Conservation (phyloP, 768 basidiomycete species). For the Infundibulicybe gibba region DNA sequence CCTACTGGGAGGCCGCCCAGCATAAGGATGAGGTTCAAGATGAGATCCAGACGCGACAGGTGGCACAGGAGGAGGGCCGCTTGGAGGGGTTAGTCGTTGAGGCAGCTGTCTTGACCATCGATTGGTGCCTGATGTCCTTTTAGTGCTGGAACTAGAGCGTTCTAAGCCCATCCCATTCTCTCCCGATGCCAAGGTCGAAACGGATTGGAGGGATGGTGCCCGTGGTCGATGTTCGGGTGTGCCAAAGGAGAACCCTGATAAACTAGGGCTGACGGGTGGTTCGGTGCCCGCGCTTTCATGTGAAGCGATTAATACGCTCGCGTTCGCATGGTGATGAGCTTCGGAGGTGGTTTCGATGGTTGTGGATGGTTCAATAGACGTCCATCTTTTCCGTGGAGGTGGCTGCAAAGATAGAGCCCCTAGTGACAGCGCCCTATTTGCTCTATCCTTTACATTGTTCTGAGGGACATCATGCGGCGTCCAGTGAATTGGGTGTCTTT, state of each 20-base stretch:
- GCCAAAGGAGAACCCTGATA: slow-evolving; percentile 27
- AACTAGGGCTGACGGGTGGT: slow-evolving; percentile 19
- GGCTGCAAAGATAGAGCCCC: slow-evolving; percentile 40
- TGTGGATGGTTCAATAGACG: slow-evolving; percentile 23
- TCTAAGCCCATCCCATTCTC: slow-evolving; percentile 30
- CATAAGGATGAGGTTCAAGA: slow-evolving; percentile 25
- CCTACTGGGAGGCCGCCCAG: slow-evolving; percentile 29
- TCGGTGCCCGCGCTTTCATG: slow-evolving; percentile 19
- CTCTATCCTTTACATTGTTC: slow-evolving; percentile 17
- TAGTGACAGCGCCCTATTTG: slow-evolving; percentile 27
- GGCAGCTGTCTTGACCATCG: slow-evolving; percentile 60
- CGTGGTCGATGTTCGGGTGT: slow-evolving; percentile 35
- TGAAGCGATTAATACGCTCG: slow-evolving; percentile 11
- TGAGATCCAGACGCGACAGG: slow-evolving; percentile 20
- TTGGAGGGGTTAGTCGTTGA: slow-evolving; percentile 52
- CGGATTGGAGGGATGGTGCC: slow-evolving; percentile 39
- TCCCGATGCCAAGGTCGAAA: slow-evolving; percentile 40
- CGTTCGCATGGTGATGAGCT: slow-evolving; percentile 16
- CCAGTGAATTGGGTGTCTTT: slow-evolving; percentile 10
- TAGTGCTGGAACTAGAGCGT: slow-evolving; percentile 32
- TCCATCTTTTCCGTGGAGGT: slow-evolving; percentile 48
- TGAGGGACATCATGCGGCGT: slow-evolving; percentile 26
- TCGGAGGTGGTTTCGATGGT: slow-evolving; percentile 8
- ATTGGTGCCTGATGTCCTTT: slow-evolving; percentile 26
- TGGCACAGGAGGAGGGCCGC: slow-evolving; percentile 53